phyloP scores from a whole-genome alignment of 225 moss, liverwort and hornwort genomes.

The Polytrichum commune region DNA sequence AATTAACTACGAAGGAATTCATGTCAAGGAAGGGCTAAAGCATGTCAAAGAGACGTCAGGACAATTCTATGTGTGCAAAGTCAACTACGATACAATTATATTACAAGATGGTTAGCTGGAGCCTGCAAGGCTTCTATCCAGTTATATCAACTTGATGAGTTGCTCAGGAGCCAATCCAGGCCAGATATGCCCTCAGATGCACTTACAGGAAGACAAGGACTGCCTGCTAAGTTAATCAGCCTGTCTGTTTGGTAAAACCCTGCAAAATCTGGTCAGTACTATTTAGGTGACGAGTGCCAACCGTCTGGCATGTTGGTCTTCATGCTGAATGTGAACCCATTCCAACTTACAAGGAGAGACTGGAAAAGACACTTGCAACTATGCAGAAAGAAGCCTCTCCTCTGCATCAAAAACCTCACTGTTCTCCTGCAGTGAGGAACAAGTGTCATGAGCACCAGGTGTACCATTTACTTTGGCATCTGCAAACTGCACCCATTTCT shows the following conservation, averaged over 20 bases:
- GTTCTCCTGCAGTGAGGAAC: conserved; percentile 8
- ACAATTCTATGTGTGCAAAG: too few relatives aligned
- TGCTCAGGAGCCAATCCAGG: neutral
- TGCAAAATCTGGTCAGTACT: too few relatives aligned
- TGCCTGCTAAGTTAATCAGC: too few relatives aligned
- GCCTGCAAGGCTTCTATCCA: neutral
- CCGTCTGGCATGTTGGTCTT: too few relatives aligned
- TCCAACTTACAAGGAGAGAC: too few relatives aligned
- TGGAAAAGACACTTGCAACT: neutral
- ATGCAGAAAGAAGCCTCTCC: conserved; percentile 25
- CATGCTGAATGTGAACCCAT: too few relatives aligned
- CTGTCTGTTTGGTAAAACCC: too few relatives aligned
- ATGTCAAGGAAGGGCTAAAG: too few relatives aligned
- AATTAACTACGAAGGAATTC: too few relatives aligned
- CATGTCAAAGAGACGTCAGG: too few relatives aligned
- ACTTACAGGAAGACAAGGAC: neutral
- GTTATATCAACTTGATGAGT: neutral
- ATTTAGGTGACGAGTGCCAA: too few relatives aligned
- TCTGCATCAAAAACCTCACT: conserved; percentile 24
- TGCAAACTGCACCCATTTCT: conserved; percentile 42
- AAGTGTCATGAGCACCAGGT: conserved; percentile 8
- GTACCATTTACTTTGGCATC: conserved; percentile 16
- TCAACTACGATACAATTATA: neutral
- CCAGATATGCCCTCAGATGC: neutral
- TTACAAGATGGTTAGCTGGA: neutral